Percentiles rank a stretch among this genome's conserved stretches.
Evolutionary conservation across 176 grass and related monocot species (phyloP).

Genomic region (Oryza nivara): DNA sequence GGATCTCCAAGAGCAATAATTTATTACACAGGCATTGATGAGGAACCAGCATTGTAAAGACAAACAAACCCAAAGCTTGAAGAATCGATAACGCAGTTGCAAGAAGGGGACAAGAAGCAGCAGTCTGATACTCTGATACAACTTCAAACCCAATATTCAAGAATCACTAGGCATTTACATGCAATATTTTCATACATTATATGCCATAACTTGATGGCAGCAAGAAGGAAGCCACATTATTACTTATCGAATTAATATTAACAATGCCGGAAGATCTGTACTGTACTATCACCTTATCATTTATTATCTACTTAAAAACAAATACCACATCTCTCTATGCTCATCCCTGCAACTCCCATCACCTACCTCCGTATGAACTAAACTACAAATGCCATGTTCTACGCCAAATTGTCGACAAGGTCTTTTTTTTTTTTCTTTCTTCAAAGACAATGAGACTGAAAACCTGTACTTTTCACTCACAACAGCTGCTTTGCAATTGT

Average conservation of each 20-base stretch:
- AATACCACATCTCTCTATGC: background rate
- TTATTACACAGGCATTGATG: background rate
- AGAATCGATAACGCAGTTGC: background rate
- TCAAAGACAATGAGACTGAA: background rate
- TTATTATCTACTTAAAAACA: background rate
- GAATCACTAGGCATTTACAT: background rate
- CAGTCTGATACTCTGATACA: background rate
- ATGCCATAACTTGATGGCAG: background rate
- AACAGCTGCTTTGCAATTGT: constrained; percentile 4
- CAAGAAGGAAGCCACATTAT: background rate
- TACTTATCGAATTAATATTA: background rate
- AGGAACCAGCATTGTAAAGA: background rate
- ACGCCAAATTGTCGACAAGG: background rate
- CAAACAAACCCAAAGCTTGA: background rate
- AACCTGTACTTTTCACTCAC: background rate
- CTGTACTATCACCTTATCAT: constrained; percentile 1
- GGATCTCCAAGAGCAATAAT: background rate
- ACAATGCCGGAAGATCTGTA: background rate
- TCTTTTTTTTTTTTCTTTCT: background rate
- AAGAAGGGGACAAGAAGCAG: background rate
- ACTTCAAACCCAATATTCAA: no score
- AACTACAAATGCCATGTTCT: constrained; percentile 1
- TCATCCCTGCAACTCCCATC: background rate
- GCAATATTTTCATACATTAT: background rate
- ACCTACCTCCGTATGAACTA: constrained; percentile 4